Evolutionary conservation across 768 basidiomycete species (phyloP).

Genomic region (Lactarius trivialis): DNA sequence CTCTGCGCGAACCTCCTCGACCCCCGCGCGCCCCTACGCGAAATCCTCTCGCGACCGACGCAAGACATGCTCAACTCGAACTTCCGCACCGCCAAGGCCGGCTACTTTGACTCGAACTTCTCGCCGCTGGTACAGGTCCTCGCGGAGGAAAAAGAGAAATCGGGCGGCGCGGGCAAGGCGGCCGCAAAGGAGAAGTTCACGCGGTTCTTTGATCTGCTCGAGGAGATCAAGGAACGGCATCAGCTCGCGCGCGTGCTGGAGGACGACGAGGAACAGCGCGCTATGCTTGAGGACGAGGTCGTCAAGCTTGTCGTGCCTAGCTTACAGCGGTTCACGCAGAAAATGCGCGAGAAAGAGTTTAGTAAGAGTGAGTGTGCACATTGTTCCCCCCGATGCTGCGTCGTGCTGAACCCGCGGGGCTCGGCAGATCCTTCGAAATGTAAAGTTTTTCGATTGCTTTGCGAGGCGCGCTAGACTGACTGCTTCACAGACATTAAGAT

Average conservation of each 20-base stretch:
- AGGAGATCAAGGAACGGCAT: slow-evolving; percentile 75
- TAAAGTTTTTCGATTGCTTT: slow-evolving; percentile 31
- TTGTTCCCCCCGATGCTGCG: neutral
- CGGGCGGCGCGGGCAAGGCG: slow-evolving; percentile 35
- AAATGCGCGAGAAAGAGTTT: slow-evolving; percentile 74
- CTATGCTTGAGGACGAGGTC: slow-evolving; percentile 61
- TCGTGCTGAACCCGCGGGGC: slow-evolving; percentile 5
- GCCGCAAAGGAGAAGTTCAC: slow-evolving; percentile 79
- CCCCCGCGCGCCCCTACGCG: slow-evolving; percentile 41
- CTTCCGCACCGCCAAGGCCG: slow-evolving; percentile 76
- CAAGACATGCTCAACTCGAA: slow-evolving; percentile 58
- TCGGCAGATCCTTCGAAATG: slow-evolving; percentile 63
- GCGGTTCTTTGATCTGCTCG: slow-evolving; percentile 72
- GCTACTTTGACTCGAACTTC: slow-evolving; percentile 79
- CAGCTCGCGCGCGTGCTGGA: slow-evolving; percentile 60
- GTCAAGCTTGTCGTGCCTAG: slow-evolving; percentile 71
- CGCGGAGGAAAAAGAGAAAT: slow-evolving; percentile 43
- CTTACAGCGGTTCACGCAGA: slow-evolving; percentile 67
- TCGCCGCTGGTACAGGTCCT: slow-evolving; percentile 64
- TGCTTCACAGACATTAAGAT: slow-evolving; percentile 63
- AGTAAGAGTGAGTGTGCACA: slow-evolving; percentile 59
- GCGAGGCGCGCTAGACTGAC: neutral
- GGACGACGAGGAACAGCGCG: slow-evolving; percentile 57
- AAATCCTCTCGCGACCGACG: slow-evolving; percentile 54
- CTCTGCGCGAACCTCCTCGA: slow-evolving; percentile 54